Evolutionary conservation across 805 yeast genomes (phyloP), one percentile per base, ranked within the genome.

Genomic region (Cyberlindnera maclurae): DNA sequence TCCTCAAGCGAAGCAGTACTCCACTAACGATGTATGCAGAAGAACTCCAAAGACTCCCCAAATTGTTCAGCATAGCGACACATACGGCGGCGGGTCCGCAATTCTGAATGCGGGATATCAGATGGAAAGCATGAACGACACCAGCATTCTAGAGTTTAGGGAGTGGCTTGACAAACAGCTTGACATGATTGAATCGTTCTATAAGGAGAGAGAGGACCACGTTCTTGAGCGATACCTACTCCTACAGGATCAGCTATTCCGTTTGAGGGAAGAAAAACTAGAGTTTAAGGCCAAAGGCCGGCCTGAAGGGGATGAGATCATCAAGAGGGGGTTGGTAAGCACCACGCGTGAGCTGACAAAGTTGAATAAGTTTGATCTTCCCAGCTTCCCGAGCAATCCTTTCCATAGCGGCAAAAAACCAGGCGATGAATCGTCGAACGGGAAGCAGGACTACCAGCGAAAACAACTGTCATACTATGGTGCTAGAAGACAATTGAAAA

Each of bases 151-250:
- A 4, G 72, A 71, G 37, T 87, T 86, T 46, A 45, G 69, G n/a
- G 55, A 50, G 3, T 86, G 95, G 94, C 67, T 86, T 5, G 81
- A 82, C 39, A 38, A 49, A 0, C 82, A 86, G 55, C 62, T 80
- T 18, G 45, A 37, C 4, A 82, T 77, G 55, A 79, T 85, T 8
- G 77, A 82, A 29, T 34, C 26, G 0, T 86, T 86, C 51, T 86
- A 72, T 55, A 64, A 56, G 32, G 75, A 70, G 24, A 75, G 70
- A 46, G 94, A 84, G 50, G 64, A 67, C 22, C 81, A 74, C 17
- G 76, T 74, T 1, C 66, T 75, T 32, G 75, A 73, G 40, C 64
- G 90, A 41, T 80, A 71, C 47, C 57, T 77, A 11, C 51, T 79
- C 4, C 53, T 86, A 16, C 83, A 82, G 53, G 83, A 75, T 47